phyloP scores from a whole-genome alignment of 306 rosid genomes.

The Quercus agrifolia region DNA sequence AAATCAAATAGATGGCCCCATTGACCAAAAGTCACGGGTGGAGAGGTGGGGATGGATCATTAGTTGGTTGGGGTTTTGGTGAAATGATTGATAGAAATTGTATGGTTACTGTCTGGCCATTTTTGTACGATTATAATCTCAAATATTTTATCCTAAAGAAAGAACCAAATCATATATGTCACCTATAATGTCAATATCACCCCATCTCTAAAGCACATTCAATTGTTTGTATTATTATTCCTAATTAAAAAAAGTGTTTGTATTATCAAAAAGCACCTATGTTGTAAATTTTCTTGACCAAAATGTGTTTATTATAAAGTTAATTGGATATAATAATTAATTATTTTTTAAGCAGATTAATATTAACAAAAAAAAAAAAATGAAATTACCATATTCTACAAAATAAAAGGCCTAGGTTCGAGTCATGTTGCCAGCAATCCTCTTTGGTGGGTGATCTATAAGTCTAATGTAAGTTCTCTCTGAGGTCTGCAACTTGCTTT shows the following conservation, averaged over 20 bases:
- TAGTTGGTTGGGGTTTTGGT: slow-evolving; percentile 10
- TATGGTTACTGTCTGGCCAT: neutral
- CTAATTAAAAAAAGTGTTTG: too few relatives aligned
- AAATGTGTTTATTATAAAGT: neutral
- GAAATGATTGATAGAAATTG: neutral
- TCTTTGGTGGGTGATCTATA: too few relatives aligned
- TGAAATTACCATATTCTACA: too few relatives aligned
- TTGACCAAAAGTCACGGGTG: neutral
- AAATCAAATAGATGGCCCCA: slow-evolving; percentile 14
- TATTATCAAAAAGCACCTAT: neutral
- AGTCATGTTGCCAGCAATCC: too few relatives aligned
- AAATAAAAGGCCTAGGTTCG: too few relatives aligned
- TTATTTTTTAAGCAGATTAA: neutral
- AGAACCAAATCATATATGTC: neutral
- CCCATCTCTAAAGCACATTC: neutral
- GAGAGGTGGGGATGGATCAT: slow-evolving; percentile 16
- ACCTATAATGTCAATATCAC: neutral
- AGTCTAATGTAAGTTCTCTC: too few relatives aligned
- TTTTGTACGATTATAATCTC: neutral
- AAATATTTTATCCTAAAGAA: neutral
- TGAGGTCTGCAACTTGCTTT: accelerated
- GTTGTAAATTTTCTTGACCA: neutral
- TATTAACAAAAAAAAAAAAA: too few relatives aligned
- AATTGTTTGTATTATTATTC: too few relatives aligned
- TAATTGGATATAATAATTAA: neutral